Conservation (phyloP, 306 rosid genomes). For the Vigna reflexopilosa region DNA sequence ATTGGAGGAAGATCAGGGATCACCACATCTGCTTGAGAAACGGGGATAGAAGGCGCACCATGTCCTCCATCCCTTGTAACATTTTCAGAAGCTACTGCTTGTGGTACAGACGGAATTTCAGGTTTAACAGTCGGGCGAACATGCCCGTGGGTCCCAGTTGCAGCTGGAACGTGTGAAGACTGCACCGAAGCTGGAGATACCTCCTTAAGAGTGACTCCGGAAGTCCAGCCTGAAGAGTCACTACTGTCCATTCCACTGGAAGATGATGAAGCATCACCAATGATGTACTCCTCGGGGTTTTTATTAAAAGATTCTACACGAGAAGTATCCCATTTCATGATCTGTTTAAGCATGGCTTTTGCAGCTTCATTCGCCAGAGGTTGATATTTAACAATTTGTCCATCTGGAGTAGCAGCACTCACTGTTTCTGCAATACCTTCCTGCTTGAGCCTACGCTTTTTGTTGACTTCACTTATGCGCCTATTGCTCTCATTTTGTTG, state of each 20-base stretch:
- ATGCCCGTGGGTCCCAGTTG: constrained; percentile 48
- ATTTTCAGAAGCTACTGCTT: constrained; percentile 57
- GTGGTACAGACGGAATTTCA: constrained; percentile 59
- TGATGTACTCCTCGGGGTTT: constrained; percentile 57
- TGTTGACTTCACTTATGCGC: constrained; percentile 78
- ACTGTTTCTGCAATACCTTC: constrained; percentile 70
- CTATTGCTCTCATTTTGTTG: constrained; percentile 89
- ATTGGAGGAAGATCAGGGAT: constrained; percentile 74
- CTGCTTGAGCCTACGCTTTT: constrained; percentile 85
- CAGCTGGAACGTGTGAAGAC: constrained; percentile 52
- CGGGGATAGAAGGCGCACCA: constrained; percentile 54
- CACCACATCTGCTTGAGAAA: constrained; percentile 57
- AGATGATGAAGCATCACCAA: constrained; percentile 68
- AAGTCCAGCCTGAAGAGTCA: constrained; percentile 65
- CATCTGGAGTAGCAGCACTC: constrained; percentile 65
- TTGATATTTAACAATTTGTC: constrained; percentile 87
- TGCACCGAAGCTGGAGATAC: constrained; percentile 66
- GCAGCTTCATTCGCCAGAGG: constrained; percentile 81
- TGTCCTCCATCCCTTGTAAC: constrained; percentile 53
- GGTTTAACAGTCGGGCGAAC: constrained; percentile 54
- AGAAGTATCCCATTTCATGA: constrained; percentile 77
- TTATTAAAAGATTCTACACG: constrained; percentile 59
- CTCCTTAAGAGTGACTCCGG: constrained; percentile 88
- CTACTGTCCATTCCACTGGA: constrained; percentile 62
- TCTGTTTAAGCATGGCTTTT: constrained; percentile 80